These are phyloP conservation scores for Tirmania nivea DNA, from an alignment of 495 filamentous ascomycete genomes.

Conservation along the genomic window DNA sequence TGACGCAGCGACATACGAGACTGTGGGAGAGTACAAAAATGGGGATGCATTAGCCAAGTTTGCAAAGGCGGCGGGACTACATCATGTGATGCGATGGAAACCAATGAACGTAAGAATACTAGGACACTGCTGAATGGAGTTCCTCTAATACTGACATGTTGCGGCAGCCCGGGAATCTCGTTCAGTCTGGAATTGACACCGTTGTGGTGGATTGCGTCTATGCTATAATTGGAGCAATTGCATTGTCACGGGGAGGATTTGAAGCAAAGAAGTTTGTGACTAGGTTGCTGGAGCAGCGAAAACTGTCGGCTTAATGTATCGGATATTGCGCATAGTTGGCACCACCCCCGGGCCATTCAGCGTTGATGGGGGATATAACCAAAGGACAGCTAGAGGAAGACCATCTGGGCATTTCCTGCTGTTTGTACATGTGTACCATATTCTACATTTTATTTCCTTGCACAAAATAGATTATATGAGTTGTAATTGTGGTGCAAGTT, in stretches of 20 bases:
- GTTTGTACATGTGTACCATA: no score
- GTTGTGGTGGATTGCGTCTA: conserved; percentile 58
- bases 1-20: conserved; percentile 37
- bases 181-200: conserved; percentile 44
- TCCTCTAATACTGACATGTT: not conserved
- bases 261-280: conserved; percentile 50
- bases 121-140: not conserved
- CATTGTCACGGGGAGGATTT: conserved; percentile 63
- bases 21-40: conserved; percentile 33
- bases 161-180: conserved; percentile 32
- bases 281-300: no score
- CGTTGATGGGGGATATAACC: no score
- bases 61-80: conserved; percentile 44
- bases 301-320: not conserved
- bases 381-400: no score
- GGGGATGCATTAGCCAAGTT: conserved; percentile 41
- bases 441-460: no score
- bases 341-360: no score
- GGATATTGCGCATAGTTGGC: no score
- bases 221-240: conserved; percentile 69
- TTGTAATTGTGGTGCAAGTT: no score
- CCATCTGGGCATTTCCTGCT: no score
- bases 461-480: no score
- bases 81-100: conserved; percentile 63
- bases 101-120: conserved; percentile 43